These are phyloP conservation scores for Pseudogymnoascus sp. DNA, from an alignment of 2,329 filamentous ascomycete species.

Conservation along the genomic window DNA sequence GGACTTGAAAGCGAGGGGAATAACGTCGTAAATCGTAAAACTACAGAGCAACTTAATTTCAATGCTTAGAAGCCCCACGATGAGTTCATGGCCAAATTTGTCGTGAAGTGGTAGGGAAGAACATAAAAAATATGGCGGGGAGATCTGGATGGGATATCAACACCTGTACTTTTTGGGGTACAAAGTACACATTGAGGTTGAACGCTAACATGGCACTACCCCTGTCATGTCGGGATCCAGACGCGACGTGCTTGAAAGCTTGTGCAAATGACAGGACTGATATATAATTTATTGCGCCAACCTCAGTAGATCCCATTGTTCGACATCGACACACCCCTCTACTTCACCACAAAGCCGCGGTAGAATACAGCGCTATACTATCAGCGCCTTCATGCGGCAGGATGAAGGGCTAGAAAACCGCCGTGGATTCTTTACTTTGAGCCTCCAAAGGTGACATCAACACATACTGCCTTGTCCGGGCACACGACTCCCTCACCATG, in stretches of 20 bases:
- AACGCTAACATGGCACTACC: conserved; percentile 5
- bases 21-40: conserved; percentile 2
- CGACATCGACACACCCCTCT: background rate
- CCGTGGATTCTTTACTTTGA: conserved; percentile 3
- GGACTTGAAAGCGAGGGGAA: background rate
- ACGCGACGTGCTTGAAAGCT: conserved; percentile 3
- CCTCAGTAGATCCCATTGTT: background rate
- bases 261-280: conserved; percentile 8
- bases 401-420: background rate
- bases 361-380: background rate
- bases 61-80: background rate
- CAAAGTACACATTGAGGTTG: conserved; percentile 4
- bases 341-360: background rate
- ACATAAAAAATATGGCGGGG: conserved; percentile 6
- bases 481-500: conserved; percentile 47
- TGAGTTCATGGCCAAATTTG: background rate
- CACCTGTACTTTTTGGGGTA: conserved; percentile 9
- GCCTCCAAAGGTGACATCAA: background rate
- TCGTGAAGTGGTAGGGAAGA: background rate
- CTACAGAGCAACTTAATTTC: background rate
- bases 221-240: background rate
- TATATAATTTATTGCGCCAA: conserved; percentile 6
- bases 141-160: conserved; percentile 9
- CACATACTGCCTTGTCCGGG: background rate
- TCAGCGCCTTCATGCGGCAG: conserved; percentile 2